A percentile compares a stretch with the other conserved stretches of the same genome.
These are phyloP conservation scores for Hirsutella minnesotensis DNA, from an alignment of 2,329 filamentous ascomycete genomes.

Conservation along the genomic window DNA sequence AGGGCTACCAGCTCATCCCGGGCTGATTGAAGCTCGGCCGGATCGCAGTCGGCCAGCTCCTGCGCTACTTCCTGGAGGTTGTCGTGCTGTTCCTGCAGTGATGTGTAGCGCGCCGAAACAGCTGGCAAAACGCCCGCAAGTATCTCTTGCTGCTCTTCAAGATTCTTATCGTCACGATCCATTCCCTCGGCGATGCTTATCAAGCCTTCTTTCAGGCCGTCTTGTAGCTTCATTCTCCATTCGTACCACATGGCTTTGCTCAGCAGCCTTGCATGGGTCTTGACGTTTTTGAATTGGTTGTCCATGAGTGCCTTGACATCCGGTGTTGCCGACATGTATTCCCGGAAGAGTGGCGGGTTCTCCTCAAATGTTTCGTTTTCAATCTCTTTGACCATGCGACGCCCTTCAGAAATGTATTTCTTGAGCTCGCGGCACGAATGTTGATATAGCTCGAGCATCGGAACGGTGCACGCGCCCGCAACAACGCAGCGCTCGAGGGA, in stretches of 20 bases:
- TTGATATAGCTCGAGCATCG: conserved; percentile 89
- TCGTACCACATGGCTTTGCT: conserved; percentile 98
- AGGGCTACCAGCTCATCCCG: conserved; percentile 54
- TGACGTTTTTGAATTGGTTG: conserved; percentile 94
- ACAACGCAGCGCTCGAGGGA: conserved; percentile 70
- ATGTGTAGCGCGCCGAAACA: conserved; percentile 47
- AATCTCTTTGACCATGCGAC: conserved; percentile 80
- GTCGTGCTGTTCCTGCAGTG: conserved; percentile 51
- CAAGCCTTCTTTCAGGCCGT: conserved; percentile 71
- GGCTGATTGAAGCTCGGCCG: conserved; percentile 62
- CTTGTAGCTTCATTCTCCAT: conserved; percentile 83
- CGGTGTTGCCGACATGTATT: conserved; percentile 76
- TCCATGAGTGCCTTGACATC: conserved; percentile 84
- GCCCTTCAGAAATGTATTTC: conserved; percentile 89
- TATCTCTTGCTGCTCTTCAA: conserved; percentile 57
- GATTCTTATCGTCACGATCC: conserved; percentile 54
- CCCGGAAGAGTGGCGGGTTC: conserved; percentile 81
- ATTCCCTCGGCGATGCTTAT: conserved; percentile 66
- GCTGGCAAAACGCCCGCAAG: conserved; percentile 56
- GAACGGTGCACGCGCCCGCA: conserved; percentile 80
- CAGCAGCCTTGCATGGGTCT: conserved; percentile 76
- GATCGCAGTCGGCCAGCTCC: conserved; percentile 69
- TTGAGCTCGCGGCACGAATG: conserved; percentile 94
- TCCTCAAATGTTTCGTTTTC: conserved; percentile 81
- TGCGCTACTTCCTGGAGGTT: conserved; percentile 59